Evolutionary conservation across 805 yeast species (phyloP).

Genomic region (Teunomyces barrocoloradensis): DNA sequence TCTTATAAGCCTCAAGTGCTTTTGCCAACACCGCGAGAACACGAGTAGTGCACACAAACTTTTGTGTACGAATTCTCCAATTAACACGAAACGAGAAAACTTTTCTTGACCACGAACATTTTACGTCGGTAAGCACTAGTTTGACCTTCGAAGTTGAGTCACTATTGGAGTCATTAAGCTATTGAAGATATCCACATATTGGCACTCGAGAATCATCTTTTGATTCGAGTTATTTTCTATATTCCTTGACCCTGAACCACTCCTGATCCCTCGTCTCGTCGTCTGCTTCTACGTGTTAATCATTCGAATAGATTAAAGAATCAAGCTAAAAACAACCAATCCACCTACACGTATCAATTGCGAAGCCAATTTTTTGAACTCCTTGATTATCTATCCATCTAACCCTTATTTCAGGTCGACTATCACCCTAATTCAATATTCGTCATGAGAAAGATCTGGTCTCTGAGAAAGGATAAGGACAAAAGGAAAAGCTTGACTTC

Average conservation of each 20-base stretch:
- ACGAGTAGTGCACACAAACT: conserved; percentile 4
- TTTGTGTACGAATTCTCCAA: conserved; percentile 4
- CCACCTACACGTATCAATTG: background rate
- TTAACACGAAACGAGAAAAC: conserved; percentile 5
- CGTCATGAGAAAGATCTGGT: conserved; percentile 28
- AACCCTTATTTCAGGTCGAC: background rate
- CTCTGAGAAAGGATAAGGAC: conserved; percentile 24
- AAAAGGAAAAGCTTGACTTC: conserved; percentile 19
- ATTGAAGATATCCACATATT: background rate
- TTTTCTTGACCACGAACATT: conserved; percentile 2
- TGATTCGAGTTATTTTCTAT: background rate
- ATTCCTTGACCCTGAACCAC: background rate
- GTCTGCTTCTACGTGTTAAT: background rate
- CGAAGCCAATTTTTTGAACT: background rate
- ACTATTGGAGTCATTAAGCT: background rate
- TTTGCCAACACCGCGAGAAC: background rate
- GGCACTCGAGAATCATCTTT: background rate
- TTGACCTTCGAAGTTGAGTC: conserved; percentile 1
- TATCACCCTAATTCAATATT: background rate
- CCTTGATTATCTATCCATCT: background rate
- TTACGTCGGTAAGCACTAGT: background rate
- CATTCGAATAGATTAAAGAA: background rate
- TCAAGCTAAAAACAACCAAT: too few relatives aligned
- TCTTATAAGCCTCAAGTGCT: background rate
- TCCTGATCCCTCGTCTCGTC: background rate